A percentile compares a stretch with the other conserved stretches of the same genome.
Conservation (phyloP, 257 asterid species). For the Nicotiana otophora region DNA sequence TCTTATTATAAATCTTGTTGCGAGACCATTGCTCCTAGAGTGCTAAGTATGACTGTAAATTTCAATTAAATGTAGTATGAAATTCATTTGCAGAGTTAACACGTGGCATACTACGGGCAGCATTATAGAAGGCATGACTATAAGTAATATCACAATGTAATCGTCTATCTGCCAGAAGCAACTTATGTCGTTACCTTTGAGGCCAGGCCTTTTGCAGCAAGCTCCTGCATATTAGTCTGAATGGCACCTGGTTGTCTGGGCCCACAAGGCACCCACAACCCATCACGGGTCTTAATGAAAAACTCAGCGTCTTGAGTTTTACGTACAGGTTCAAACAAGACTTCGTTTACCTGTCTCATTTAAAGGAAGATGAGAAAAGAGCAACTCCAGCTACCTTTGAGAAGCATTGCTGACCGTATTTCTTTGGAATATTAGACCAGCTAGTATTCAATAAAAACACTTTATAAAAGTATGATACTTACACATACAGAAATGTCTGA, state of each 20-base stretch:
- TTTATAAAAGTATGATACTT: conserved; percentile 20
- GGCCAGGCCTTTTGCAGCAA: conserved; percentile 20
- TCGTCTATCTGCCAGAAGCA: neutral
- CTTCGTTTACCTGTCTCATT: conserved; percentile 24
- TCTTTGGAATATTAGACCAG: neutral
- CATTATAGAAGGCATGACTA: neutral
- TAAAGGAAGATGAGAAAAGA: neutral
- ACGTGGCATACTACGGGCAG: neutral
- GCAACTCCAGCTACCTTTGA: neutral
- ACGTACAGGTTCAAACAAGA: conserved; percentile 30
- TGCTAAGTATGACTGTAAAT: neutral
- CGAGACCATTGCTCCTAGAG: neutral
- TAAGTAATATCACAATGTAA: neutral
- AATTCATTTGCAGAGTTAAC: neutral
- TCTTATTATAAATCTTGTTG: neutral
- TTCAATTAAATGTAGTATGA: neutral
- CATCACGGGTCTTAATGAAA: conserved; percentile 18
- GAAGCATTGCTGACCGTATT: neutral
- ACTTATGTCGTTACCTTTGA: conserved; percentile 11
- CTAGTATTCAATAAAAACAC: neutral
- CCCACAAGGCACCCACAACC: conserved; percentile 28
- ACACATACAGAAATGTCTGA: conserved; percentile 75
- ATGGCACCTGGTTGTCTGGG: conserved; percentile 21
- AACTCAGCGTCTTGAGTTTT: conserved; percentile 31
- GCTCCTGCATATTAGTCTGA: conserved; percentile 17